Conservation (phyloP, 1,284 basidiomycete genomes). For the Schizophyllum commune region DNA sequence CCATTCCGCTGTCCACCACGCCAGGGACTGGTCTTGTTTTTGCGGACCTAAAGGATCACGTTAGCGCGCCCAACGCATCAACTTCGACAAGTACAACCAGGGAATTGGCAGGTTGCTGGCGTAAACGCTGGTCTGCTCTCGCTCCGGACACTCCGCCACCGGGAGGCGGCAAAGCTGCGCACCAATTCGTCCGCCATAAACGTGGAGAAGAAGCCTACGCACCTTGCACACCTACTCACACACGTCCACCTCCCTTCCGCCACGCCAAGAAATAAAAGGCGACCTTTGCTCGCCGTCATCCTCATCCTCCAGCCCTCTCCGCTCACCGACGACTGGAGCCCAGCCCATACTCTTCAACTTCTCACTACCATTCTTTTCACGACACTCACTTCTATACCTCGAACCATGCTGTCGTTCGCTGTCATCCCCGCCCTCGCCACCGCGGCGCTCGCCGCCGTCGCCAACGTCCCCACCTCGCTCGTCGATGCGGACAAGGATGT, state of each 20-base stretch:
- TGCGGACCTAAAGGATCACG: too few species aligned
- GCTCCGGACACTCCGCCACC: not conserved
- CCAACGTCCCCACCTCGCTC: not conserved
- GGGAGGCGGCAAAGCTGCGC: not conserved
- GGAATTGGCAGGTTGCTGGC: not conserved
- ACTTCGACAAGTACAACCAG: too few species aligned
- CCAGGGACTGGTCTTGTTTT: too few species aligned
- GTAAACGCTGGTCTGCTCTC: not conserved
- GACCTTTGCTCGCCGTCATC: not conserved
- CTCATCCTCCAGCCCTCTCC: not conserved
- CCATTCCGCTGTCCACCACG: too few species aligned
- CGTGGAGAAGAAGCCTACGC: not conserved
- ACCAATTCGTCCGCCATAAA: not conserved
- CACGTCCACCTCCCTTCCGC: not conserved
- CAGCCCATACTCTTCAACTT: not conserved
- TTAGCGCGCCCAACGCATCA: too few species aligned
- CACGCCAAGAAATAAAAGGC: not conserved
- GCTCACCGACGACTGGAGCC: not conserved
- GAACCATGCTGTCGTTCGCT: not conserved
- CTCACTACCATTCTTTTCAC: not conserved
- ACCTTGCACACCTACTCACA: not conserved
- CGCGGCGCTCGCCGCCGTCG: not conserved
- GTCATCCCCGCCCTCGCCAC: not conserved
- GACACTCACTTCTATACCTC: not conserved
- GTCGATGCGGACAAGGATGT: not conserved